Conservation (phyloP, 1,284 basidiomycete genomes). For the Fomes fomentarius region DNA sequence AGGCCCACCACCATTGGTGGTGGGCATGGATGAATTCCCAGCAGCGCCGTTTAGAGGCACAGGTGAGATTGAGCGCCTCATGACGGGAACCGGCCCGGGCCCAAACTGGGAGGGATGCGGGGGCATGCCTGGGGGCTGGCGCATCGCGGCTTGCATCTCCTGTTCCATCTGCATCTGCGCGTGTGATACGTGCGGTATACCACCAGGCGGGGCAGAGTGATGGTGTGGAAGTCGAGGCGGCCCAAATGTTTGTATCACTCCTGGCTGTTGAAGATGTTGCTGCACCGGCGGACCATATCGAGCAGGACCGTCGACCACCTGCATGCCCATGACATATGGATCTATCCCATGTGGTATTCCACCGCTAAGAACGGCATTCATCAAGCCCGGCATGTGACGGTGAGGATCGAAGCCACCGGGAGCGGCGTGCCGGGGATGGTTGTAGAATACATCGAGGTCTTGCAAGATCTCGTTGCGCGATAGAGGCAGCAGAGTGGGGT, state of each 20-base stretch:
- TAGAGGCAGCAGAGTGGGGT: conserved; percentile 58
- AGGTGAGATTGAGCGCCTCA: conserved; percentile 36
- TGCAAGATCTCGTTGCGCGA: conserved; percentile 51
- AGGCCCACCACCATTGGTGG: conserved; percentile 20
- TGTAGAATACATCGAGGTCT: conserved; percentile 60
- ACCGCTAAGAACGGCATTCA: conserved; percentile 35
- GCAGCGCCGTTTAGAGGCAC: conserved; percentile 28
- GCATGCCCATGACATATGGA: conserved; percentile 26
- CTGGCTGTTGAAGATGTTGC: conserved; percentile 18
- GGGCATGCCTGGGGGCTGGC: conserved; percentile 23
- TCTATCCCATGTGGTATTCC: conserved; percentile 29
- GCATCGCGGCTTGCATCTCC: conserved; percentile 26
- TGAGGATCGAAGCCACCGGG: conserved; percentile 29
- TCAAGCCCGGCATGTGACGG: conserved; percentile 25
- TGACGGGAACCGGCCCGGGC: conserved; percentile 20
- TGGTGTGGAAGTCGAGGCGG: conserved; percentile 31
- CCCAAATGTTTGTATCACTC: conserved; percentile 27
- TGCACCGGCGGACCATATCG: conserved; percentile 25
- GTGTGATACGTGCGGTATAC: conserved; percentile 24
- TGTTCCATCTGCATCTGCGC: conserved; percentile 32
- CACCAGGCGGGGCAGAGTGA: conserved; percentile 30
- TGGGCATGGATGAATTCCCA: conserved; percentile 15
- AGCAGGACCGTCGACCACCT: conserved; percentile 26
- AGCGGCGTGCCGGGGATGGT: conserved; percentile 41
- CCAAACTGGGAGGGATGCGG: conserved; percentile 22